Conservation (phyloP, 2,329 filamentous ascomycete species). For the Pseudonectria foliicola region DNA sequence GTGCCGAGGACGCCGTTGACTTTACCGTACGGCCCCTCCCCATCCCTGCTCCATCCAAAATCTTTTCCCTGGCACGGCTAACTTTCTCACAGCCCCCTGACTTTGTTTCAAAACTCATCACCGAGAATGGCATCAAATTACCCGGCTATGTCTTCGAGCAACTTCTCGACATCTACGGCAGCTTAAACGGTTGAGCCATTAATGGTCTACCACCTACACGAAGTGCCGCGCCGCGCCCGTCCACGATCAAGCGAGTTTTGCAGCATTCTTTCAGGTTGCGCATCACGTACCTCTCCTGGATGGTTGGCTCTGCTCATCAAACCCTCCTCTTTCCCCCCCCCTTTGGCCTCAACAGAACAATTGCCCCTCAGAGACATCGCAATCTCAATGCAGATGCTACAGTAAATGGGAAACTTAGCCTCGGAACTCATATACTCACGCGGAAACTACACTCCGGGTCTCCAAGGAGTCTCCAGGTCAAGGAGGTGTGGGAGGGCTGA, state of each 20-base stretch:
- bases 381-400: too few species aligned
- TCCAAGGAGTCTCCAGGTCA: too few species aligned
- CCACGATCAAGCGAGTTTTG: not conserved
- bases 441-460: too few species aligned
- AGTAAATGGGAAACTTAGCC: too few species aligned
- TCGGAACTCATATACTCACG: too few species aligned
- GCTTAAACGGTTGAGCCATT: conserved; percentile 28
- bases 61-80: not conserved
- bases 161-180: conserved; percentile 56
- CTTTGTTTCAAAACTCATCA: conserved; percentile 65
- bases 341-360: too few species aligned
- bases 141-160: conserved; percentile 65
- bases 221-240: conserved; percentile 9
- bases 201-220: not conserved
- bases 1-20: conserved; percentile 55
- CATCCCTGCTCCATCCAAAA: conserved; percentile 1
- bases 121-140: conserved; percentile 65
- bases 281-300: too few species aligned
- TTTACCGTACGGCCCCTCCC: conserved; percentile 56
- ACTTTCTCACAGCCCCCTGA: conserved; percentile 49
- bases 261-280: not conserved
- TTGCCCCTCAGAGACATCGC: too few species aligned
- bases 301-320: too few species aligned
- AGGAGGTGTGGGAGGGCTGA: too few species aligned
- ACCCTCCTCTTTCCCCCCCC: too few species aligned